Percentiles rank a stretch among this genome's conserved stretches.
These are phyloP conservation scores for Phlyctochytrium bullatum DNA, from an alignment of 192 early-diverging fungal species.

Conservation along the genomic window DNA sequence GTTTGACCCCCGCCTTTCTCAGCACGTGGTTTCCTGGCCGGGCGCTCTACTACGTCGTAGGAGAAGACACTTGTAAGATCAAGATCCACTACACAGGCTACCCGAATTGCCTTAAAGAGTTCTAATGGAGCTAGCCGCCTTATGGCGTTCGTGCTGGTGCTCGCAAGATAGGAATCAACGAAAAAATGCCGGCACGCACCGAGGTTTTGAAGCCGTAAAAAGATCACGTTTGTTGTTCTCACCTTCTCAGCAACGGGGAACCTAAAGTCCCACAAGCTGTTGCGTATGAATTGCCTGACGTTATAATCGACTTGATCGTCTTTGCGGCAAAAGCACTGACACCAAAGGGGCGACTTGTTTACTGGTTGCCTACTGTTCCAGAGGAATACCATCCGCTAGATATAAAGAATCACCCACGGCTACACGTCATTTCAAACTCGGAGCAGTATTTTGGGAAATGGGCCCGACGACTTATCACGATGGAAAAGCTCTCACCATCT, in stretches of 20 bases:
- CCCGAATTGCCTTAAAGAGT: too few relatives aligned
- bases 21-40: too few relatives aligned
- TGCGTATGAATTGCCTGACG: constrained; percentile 92
- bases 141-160: constrained; percentile 98
- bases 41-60: too few relatives aligned
- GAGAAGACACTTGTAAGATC: too few relatives aligned
- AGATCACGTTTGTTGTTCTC: neutral
- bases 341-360: constrained; percentile 81
- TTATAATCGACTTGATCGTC: constrained; percentile 76
- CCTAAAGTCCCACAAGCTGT: constrained; percentile 83
- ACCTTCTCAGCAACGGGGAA: constrained; percentile 38
- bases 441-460: constrained; percentile 95
- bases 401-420: constrained; percentile 75
- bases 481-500: constrained; percentile 75
- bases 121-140: constrained; percentile 55
- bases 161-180: constrained; percentile 77
- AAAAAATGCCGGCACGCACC: constrained; percentile 24
- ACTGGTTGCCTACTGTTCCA: constrained; percentile 92
- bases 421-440: constrained; percentile 83
- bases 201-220: constrained; percentile 30
- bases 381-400: constrained; percentile 69
- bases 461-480: constrained; percentile 87
- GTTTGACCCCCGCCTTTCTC: too few relatives aligned
- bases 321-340: constrained; percentile 79
- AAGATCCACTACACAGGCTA: too few relatives aligned